Percentiles rank a stretch among this genome's conserved stretches.
Conservation (phyloP, 2,329 filamentous ascomycete genomes). For the Pseudogymnoascus sp. region DNA sequence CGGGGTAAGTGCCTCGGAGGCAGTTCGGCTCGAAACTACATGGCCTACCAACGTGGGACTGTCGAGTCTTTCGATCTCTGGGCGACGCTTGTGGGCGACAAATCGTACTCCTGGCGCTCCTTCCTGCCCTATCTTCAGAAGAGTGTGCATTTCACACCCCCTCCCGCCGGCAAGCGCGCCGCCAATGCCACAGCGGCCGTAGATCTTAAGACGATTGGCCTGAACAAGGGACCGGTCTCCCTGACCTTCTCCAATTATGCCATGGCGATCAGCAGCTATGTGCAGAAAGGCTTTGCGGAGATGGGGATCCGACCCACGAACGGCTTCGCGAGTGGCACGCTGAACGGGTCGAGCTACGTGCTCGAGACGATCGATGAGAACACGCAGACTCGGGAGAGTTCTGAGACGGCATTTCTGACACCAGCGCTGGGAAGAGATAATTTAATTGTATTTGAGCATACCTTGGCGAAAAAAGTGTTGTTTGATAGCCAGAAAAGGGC, state of each 20-base stretch:
- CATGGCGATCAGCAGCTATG: conserved; percentile 17
- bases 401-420: conserved; percentile 14
- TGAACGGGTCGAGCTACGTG: conserved; percentile 10
- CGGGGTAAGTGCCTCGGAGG: conserved; percentile 29
- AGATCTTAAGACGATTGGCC: neutral
- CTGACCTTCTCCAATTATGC: conserved; percentile 15
- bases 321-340: conserved; percentile 20
- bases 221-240: neutral
- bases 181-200: conserved; percentile 12
- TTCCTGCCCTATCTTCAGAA: conserved; percentile 36
- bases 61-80: conserved; percentile 30
- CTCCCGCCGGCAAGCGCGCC: conserved; percentile 12
- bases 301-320: conserved; percentile 14
- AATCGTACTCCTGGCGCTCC: conserved; percentile 35
- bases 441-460: conserved; percentile 17
- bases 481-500: conserved; percentile 17
- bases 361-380: conserved; percentile 15
- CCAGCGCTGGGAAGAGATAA: conserved; percentile 10
- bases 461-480: conserved; percentile 15
- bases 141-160: conserved; percentile 31
- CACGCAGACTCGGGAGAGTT: conserved; percentile 16
- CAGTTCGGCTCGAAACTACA: conserved; percentile 27
- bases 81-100: conserved; percentile 35
- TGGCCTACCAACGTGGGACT: conserved; percentile 34
- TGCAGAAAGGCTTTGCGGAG: conserved; percentile 14